phyloP scores from a whole-genome alignment of 345 rosid species.

The Kernera saxatilis region DNA sequence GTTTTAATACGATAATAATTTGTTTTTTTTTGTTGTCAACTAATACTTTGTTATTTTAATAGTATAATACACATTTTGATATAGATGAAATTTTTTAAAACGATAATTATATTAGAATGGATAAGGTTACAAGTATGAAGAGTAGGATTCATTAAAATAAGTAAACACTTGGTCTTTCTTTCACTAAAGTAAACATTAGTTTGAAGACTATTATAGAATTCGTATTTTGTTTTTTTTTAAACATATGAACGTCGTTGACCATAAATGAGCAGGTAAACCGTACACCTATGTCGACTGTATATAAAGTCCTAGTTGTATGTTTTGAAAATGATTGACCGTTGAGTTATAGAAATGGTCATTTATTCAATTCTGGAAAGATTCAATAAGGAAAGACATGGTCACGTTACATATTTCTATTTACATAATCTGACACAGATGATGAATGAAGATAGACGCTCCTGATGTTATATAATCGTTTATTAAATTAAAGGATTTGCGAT shows the following conservation, averaged over 20 bases:
- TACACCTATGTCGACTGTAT: background rate
- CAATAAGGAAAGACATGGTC: conserved; percentile 28
- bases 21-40: too few relatives aligned
- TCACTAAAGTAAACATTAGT: background rate
- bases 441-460: background rate
- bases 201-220: background rate
- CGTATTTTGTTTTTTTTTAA: background rate
- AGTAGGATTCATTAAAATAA: background rate
- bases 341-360: conserved; percentile 21
- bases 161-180: too few relatives aligned
- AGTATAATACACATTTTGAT: background rate
- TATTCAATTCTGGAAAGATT: background rate
- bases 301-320: conserved; percentile 8
- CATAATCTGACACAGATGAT: background rate
- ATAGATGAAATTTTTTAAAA: background rate
- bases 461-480: background rate
- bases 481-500: background rate
- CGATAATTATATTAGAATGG: background rate
- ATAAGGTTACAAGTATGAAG: background rate
- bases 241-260: conserved; percentile 8
- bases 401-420: background rate
- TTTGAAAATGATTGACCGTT: conserved; percentile 9
- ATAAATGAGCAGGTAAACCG: background rate
- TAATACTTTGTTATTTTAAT: too few relatives aligned
- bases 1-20: too few relatives aligned